A percentile compares a stretch with the other conserved stretches of the same genome.
These are phyloP conservation scores for Rhytidiadelphus loreus DNA, from an alignment of 225 moss, liverwort and hornwort genomes.

Conservation along the genomic window DNA sequence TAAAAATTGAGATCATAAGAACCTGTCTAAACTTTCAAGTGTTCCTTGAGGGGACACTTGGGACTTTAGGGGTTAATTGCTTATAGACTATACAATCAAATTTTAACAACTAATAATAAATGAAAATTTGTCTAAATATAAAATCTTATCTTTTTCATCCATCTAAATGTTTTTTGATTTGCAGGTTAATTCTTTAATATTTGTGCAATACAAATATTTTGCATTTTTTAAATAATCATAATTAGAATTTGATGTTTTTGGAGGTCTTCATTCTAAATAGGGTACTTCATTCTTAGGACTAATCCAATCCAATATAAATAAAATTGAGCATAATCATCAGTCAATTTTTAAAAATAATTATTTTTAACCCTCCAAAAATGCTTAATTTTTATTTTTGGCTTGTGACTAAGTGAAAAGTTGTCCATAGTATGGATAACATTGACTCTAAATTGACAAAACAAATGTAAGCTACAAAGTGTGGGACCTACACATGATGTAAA, in stretches of 20 bases:
- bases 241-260: neutral
- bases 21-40: neutral
- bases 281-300: too few species aligned
- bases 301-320: neutral
- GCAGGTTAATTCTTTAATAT: neutral
- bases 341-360: too few species aligned
- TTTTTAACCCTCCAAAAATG: neutral
- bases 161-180: neutral
- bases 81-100: neutral
- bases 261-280: too few species aligned
- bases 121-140: neutral
- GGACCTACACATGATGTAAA: neutral
- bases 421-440: neutral
- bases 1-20: neutral
- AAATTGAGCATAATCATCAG: too few species aligned
- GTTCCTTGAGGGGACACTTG: fast-evolving
- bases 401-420: neutral
- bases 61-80: fast-evolving
- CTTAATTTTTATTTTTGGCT: neutral
- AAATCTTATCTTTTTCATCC: neutral
- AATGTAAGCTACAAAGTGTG: neutral
- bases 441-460: neutral
- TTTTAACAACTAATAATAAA: neutral
- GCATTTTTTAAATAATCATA: neutral
- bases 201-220: fast-evolving